Evolutionary conservation across 805 yeast species (phyloP), one percentile per base, ranked within the genome.

Genomic region (Cyberlindnera xylosilytica): DNA sequence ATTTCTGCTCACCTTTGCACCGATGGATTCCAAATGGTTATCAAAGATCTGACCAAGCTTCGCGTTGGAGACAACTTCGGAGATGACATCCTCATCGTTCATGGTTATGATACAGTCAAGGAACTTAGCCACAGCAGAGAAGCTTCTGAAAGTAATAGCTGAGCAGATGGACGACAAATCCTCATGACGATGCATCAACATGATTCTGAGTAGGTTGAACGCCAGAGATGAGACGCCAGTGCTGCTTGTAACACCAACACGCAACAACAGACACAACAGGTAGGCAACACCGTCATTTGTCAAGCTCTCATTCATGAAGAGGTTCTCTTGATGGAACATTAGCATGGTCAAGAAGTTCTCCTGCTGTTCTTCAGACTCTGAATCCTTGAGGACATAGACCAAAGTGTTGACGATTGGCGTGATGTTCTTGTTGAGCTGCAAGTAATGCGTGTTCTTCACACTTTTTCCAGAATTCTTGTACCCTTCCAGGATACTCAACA

Each of bases 261-360:
- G 45, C 12, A 58, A 38, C 13, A 64, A 37, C 16, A 57, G 46
- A 7, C 62, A 57, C 12, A 71, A 52, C 13, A 73, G 45, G 32
- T 62, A 60, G 0, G 66, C 57, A 13, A 68, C 44, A 22, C 60
- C 61, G n/a, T 62, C 61, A 42, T 57, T 61, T 15, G 61, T 58
- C 16, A 76, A 46, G 3, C 61, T 53, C 1, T 60, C 69, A 11
- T 35, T 46, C 5, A 47, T 45, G 43, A 65, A 61, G 6, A 58
- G 45, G n/a, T 53, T 40, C 22, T 57, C 58, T 37, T 65, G 69
- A 20, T 60, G 61, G 28, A 62, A 62, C 44, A 64, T 48, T 8
- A 64, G 30, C 17, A 52, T 42, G 19, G 60, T 59, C 11, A 63
- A 38, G 34, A 62, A 55, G 38, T 61, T 66, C 52, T 19, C 59